Evolutionary conservation across 2,329 filamentous ascomycete species (phyloP).

Genomic region (Penicillium sp.): DNA sequence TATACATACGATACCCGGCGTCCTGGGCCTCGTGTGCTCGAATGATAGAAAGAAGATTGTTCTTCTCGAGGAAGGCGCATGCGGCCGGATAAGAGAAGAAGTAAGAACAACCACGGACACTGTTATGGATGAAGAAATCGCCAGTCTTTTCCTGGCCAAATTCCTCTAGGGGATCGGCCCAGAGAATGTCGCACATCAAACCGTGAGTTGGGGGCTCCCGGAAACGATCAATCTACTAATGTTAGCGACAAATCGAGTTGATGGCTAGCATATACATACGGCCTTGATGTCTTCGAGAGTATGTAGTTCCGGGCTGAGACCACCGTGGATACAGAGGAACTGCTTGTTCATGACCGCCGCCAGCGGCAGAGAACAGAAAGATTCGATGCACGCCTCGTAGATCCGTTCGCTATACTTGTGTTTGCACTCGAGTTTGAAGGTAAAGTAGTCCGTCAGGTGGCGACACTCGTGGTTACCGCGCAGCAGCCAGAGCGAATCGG

Average conservation of each 20-base stretch:
- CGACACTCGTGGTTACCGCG: conserved; percentile 98
- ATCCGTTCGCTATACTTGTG: conserved; percentile 97
- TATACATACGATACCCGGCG: conserved; percentile 97
- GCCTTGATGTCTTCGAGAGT: conserved; percentile 90
- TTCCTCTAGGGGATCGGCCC: conserved; percentile 96
- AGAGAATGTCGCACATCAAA: conserved; percentile 98
- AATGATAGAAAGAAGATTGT: conserved; percentile 94
- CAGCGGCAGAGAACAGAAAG: conserved; percentile 88
- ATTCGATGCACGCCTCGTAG: conserved; percentile 98
- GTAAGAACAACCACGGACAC: conserved; percentile 96
- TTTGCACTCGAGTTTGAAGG: conserved; percentile 99
- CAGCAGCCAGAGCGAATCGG: conserved; percentile 92
- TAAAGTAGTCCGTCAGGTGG: conserved; percentile 99
- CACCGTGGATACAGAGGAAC: conserved; percentile 96
- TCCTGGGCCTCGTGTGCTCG: conserved; percentile 98
- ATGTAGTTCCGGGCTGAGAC: conserved; percentile 90
- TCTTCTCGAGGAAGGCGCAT: conserved; percentile 97
- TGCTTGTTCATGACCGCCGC: conserved; percentile 99
- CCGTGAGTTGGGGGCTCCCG: conserved; percentile 95
- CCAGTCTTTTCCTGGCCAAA: conserved; percentile 98
- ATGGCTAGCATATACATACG: conserved; percentile 49
- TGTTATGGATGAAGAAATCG: conserved; percentile 96
- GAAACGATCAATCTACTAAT: conserved; percentile 82
- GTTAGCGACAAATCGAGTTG: conserved; percentile 19
- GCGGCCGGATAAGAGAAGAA: conserved; percentile 98